These are phyloP conservation scores for Verticillium tricorpus DNA, from an alignment of 2,329 filamentous ascomycete species.

Conservation along the genomic window DNA sequence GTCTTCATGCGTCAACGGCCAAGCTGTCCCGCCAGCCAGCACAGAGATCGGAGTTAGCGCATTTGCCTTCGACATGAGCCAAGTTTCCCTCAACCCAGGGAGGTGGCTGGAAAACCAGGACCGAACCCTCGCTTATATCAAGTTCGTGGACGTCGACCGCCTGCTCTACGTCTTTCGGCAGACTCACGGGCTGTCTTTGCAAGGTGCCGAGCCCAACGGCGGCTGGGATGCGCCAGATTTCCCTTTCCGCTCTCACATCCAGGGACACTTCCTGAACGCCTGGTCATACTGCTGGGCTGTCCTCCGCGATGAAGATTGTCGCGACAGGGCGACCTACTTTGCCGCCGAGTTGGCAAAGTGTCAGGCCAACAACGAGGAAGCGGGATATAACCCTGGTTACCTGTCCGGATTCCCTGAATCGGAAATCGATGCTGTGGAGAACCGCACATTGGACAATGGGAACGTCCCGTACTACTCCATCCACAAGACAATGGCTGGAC, in stretches of 20 bases:
- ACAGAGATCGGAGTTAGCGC: conserved; percentile 26
- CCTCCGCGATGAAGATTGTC: conserved; percentile 35
- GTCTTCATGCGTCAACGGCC: conserved; percentile 6
- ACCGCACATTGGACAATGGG: conserved; percentile 37
- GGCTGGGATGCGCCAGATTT: conserved; percentile 52
- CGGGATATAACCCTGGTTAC: conserved; percentile 40
- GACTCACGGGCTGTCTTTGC: conserved; percentile 40
- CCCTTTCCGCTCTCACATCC: conserved; percentile 45
- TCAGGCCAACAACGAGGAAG: conserved; percentile 42
- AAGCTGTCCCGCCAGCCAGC: conserved; percentile 19
- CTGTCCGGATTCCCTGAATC: conserved; percentile 48
- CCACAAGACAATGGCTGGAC: conserved; percentile 48
- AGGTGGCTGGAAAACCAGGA: conserved; percentile 40
- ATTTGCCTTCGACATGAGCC: conserved; percentile 33
- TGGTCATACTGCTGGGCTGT: conserved; percentile 45
- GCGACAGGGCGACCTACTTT: conserved; percentile 39
- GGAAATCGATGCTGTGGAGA: conserved; percentile 39
- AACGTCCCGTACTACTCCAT: conserved; percentile 51
- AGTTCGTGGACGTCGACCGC: conserved; percentile 37
- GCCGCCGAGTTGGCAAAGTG: conserved; percentile 43
- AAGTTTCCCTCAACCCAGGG: conserved; percentile 30
- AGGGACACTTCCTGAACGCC: conserved; percentile 46
- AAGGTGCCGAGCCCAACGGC: conserved; percentile 38
- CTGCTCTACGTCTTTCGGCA: conserved; percentile 44
- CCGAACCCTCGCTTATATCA: conserved; percentile 41